These are phyloP conservation scores for Hypoxylon cercidicola DNA, from an alignment of 495 filamentous ascomycete species.

Conservation along the genomic window DNA sequence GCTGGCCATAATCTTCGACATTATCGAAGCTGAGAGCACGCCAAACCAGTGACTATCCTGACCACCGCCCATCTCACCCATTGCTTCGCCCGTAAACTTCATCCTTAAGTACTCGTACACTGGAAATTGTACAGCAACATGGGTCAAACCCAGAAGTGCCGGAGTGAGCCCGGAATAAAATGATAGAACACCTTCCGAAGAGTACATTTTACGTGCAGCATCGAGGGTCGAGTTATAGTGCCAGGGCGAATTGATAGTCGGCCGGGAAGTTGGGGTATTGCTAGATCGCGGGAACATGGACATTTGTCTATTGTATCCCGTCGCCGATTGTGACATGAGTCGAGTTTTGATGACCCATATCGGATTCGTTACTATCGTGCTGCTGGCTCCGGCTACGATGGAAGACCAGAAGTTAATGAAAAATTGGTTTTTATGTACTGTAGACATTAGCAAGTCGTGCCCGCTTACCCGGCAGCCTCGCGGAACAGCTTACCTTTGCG, in stretches of 20 bases:
- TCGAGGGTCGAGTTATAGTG: constrained; percentile 89
- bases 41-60: constrained; percentile 65
- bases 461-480: background rate
- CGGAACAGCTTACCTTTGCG: constrained; percentile 66
- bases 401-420: constrained; percentile 75
- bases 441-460: constrained; percentile 21
- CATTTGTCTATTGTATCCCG: constrained; percentile 47
- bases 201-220: constrained; percentile 95
- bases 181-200: constrained; percentile 81
- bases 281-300: constrained; percentile 54
- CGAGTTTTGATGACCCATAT: constrained; percentile 99
- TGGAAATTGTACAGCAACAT: constrained; percentile 98
- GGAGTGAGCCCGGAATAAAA: constrained; percentile 97
- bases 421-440: constrained; percentile 54
- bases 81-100: constrained; percentile 85
- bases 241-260: constrained; percentile 74
- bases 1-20: constrained; percentile 94
- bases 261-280: constrained; percentile 61
- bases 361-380: constrained; percentile 95
- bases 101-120: constrained; percentile 94
- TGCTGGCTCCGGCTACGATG: constrained; percentile 88
- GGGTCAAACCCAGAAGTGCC: constrained; percentile 88
- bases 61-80: constrained; percentile 67
- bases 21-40: constrained; percentile 86
- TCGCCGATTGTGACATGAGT: constrained; percentile 85